A percentile compares a stretch with the other conserved stretches of the same genome.
These are phyloP conservation scores for Rhizopogon salebrosus DNA, from an alignment of 768 basidiomycete genomes.

Conservation along the genomic window DNA sequence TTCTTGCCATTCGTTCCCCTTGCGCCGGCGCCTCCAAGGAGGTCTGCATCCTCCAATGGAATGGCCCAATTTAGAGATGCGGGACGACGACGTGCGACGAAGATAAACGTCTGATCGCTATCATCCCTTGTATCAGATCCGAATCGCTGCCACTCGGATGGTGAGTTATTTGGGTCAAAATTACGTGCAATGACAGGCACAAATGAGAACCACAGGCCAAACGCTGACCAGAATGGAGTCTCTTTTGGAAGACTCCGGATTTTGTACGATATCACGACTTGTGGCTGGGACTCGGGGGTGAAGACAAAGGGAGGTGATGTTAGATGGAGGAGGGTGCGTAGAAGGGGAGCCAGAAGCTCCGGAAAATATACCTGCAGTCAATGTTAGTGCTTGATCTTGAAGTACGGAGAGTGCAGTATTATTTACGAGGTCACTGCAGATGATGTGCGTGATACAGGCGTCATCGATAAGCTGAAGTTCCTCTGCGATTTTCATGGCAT, in stretches of 20 bases:
- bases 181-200: slow-evolving; percentile 42
- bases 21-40: slow-evolving; percentile 56
- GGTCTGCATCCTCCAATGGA: slow-evolving; percentile 45
- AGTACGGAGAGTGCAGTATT: neutral
- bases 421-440: slow-evolving; percentile 83
- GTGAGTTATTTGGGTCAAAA: neutral
- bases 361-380: slow-evolving; percentile 77
- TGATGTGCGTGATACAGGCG: slow-evolving; percentile 50
- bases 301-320: slow-evolving; percentile 46
- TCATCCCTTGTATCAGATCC: slow-evolving; percentile 28
- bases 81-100: slow-evolving; percentile 51
- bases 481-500: slow-evolving; percentile 35
- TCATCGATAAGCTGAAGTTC: slow-evolving; percentile 26
- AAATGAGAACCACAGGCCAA: slow-evolving; percentile 75
- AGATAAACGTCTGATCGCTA: slow-evolving; percentile 47
- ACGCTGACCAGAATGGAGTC: slow-evolving; percentile 70
- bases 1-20: slow-evolving; percentile 38
- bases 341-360: slow-evolving; percentile 69
- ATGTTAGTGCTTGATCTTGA: neutral
- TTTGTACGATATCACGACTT: slow-evolving; percentile 70
- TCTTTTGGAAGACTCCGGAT: slow-evolving; percentile 71
- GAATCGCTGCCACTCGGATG: slow-evolving; percentile 35
- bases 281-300: slow-evolving; percentile 8
- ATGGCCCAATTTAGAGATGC: slow-evolving; percentile 56
- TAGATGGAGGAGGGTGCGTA: slow-evolving; percentile 69